Evolutionary conservation across 805 yeast genomes (phyloP), one percentile per base, ranked within the genome.

Genomic region (Priceomyces haplophilus): DNA sequence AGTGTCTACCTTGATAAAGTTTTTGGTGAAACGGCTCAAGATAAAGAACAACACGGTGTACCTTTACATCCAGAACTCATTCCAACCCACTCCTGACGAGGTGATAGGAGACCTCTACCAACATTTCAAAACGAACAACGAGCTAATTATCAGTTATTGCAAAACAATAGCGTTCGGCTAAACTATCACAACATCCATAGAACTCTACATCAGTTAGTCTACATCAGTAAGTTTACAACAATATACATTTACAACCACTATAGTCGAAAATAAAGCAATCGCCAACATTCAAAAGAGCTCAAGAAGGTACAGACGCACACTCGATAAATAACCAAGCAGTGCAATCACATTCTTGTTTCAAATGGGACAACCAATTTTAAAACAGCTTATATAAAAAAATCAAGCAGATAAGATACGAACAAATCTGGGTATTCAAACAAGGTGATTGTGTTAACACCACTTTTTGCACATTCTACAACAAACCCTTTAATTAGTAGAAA

Each of bases 1-100:
- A 4, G 70, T 77, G 38, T 63, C 73, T 3, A 74, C 79, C 1
- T 55, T 79, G 29, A 58, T 62, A 21, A 69, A 59, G 45, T 81
- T 76, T 50, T 52, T 80, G 23, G 64, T 62, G 18, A 72, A 67
- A 50, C 69, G 64, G 42, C 45, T 77, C 19, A 58, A 56, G 27
- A 41, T 58, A 7, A 51, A 48, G 32, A 41, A 46, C n/a, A 48
- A 48, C 6, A 37, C 50, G 12, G 42, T 69, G 8, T 57, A 64
- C 39, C 38, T 70, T 16, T 70, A 70, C 42, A 58, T 70, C 2
- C 72, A 62, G 49, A 69, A 61, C 52, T 64, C 72, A 19, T 70
- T 70, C 43, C 69, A 54, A 53, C 73, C 75, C 1, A 63, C 56
- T 24, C 73, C 73, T 1, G 73, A 69, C 41, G 74, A 69, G 40